phyloP scores from a whole-genome alignment of 352 stramenopile genomes.

The Phytophthora constricta region DNA sequence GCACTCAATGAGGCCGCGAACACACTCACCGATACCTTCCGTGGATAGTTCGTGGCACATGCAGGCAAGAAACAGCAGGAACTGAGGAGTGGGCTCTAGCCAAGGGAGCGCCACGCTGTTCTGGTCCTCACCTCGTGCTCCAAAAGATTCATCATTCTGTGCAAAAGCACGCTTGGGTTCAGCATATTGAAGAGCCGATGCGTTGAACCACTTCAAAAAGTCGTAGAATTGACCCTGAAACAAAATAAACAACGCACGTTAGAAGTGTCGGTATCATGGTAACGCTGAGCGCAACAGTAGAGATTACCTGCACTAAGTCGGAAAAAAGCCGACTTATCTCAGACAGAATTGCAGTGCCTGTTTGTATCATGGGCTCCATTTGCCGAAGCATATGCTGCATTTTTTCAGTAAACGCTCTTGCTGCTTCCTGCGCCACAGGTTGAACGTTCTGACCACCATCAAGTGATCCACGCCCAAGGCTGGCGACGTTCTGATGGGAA shows the following conservation, averaged over 20 bases:
- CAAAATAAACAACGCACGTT: conserved; percentile 2
- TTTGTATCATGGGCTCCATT: conserved; percentile 81
- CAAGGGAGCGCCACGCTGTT: conserved; percentile 54
- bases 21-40: conserved; percentile 73
- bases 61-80: conserved; percentile 75
- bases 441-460: conserved; percentile 51
- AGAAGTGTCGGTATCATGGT: not conserved
- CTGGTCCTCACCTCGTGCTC: conserved; percentile 20
- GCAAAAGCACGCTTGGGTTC: conserved; percentile 71
- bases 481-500: conserved; percentile 55
- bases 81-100: conserved; percentile 68
- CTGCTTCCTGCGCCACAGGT: conserved; percentile 61
- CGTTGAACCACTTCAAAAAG: conserved; percentile 86
- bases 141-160: not conserved
- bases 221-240: conserved; percentile 74
- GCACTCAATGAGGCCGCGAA: conserved; percentile 76
- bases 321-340: conserved; percentile 82
- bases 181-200: conserved; percentile 65
- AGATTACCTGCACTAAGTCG: conserved; percentile 80
- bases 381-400: conserved; percentile 83
- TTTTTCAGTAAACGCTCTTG: conserved; percentile 64
- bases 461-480: conserved; percentile 38
- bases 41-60: conserved; percentile 69
- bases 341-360: conserved; percentile 61
- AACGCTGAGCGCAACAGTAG: no score